A percentile compares a stretch with the other conserved stretches of the same genome.
Evolutionary conservation across 2,329 filamentous ascomycete species (phyloP).

Genomic region (Madurella fahalii): DNA sequence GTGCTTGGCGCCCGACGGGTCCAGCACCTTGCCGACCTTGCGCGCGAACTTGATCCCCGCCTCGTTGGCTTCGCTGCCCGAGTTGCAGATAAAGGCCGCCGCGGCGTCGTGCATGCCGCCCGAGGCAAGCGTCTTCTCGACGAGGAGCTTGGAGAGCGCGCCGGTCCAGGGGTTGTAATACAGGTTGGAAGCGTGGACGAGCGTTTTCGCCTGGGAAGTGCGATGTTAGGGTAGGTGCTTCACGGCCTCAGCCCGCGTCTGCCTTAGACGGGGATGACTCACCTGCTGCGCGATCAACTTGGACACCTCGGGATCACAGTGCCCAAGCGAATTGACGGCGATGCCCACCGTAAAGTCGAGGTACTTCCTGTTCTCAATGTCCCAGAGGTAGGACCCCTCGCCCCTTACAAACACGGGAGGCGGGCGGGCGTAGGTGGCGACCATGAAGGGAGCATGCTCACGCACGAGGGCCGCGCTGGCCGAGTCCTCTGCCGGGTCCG

Average conservation of each 20-base stretch:
- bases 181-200: conserved; percentile 91
- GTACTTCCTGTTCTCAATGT: conserved; percentile 83
- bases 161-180: conserved; percentile 98
- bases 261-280: conserved; percentile 9
- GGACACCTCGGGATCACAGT: conserved; percentile 77
- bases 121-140: conserved; percentile 73
- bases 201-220: conserved; percentile 55
- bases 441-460: conserved; percentile 82
- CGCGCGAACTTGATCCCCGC: conserved; percentile 95
- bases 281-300: conserved; percentile 76
- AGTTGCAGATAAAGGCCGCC: conserved; percentile 91
- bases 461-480: conserved; percentile 69
- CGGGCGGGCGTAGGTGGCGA: conserved; percentile 89
- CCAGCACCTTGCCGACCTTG: conserved; percentile 76
- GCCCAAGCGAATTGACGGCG: conserved; percentile 88
- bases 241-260: background rate
- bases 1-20: conserved; percentile 67
- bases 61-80: conserved; percentile 94
- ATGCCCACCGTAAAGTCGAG: conserved; percentile 95
- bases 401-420: conserved; percentile 86
- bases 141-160: conserved; percentile 76
- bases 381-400: conserved; percentile 82
- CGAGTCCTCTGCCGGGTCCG: conserved; percentile 71
- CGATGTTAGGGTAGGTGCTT: background rate
- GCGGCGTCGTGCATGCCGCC: conserved; percentile 78